These are phyloP conservation scores for Cladophialophora psammophila DNA, from an alignment of 2,329 filamentous ascomycete species.

Conservation along the genomic window DNA sequence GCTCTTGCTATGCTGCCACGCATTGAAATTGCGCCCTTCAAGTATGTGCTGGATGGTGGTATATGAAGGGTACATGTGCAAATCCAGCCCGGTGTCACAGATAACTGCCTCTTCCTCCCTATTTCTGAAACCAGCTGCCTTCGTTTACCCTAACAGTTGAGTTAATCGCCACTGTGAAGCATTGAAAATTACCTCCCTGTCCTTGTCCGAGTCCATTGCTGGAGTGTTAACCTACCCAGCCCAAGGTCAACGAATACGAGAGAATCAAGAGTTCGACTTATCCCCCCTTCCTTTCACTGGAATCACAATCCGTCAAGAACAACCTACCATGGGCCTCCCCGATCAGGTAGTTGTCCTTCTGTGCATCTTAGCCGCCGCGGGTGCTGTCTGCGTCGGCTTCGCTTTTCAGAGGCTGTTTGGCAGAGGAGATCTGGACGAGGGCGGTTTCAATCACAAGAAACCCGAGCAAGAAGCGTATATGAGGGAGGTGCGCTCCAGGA, in stretches of 20 bases:
- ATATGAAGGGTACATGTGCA: constrained; percentile 5
- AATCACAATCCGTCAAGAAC: neutral
- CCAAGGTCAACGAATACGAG: neutral
- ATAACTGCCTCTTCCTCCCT: neutral
- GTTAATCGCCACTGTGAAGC: neutral
- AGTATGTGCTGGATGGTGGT: neutral
- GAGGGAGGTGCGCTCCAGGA: constrained; percentile 32
- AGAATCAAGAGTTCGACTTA: neutral
- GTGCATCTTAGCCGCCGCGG: constrained; percentile 30
- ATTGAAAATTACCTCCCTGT: neutral
- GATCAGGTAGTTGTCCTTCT: constrained; percentile 29
- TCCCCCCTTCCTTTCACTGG: neutral
- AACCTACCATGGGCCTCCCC: constrained; percentile 19
- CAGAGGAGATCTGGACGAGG: neutral
- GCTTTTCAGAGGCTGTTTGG: constrained; percentile 26
- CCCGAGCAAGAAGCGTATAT: constrained; percentile 29
- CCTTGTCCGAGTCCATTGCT: neutral
- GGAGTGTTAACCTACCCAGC: neutral
- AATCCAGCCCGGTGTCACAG: neutral
- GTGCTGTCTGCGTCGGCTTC: constrained; percentile 22
- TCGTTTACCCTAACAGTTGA: neutral
- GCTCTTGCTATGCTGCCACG: constrained; percentile 1
- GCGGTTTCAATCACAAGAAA: constrained; percentile 24
- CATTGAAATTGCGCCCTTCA: neutral
- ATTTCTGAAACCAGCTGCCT: neutral